Evolutionary conservation across 108 stramenopile species (phyloP).

Genomic region (Seminavis robusta): DNA sequence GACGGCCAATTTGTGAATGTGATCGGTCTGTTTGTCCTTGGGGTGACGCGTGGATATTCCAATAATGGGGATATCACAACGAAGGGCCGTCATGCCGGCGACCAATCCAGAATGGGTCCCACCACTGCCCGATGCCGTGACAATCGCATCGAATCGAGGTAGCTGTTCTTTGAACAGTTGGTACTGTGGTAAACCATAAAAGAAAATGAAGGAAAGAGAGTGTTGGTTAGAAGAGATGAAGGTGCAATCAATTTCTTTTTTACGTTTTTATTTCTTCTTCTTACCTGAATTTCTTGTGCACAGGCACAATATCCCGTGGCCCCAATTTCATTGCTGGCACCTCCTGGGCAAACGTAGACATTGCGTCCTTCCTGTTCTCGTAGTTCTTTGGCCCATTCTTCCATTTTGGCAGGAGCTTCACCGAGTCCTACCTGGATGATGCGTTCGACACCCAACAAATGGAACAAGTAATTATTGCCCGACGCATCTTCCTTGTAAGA

Average conservation of each 20-base stretch:
- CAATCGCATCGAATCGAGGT: conserved; percentile 12
- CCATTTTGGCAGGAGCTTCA: conserved; percentile 17
- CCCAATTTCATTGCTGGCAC: conserved; percentile 21
- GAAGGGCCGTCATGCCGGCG: conserved; percentile 20
- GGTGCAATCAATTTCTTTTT: background rate
- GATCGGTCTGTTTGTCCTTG: conserved; percentile 20
- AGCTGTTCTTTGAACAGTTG: conserved; percentile 6
- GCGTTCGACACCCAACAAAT: conserved; percentile 24
- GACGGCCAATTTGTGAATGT: conserved; percentile 17
- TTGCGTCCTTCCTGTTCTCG: conserved; percentile 22
- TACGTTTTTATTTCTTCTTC: background rate
- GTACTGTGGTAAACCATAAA: conserved; percentile 1
- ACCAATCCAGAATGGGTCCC: conserved; percentile 35
- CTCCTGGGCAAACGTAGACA: conserved; percentile 26
- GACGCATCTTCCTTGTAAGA: conserved; percentile 16
- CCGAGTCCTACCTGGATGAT: conserved; percentile 13
- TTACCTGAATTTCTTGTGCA: conserved; percentile 26
- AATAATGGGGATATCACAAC: too few species aligned
- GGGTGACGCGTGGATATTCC: conserved; percentile 24
- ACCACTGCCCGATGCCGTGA: conserved; percentile 15
- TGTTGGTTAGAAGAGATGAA: background rate
- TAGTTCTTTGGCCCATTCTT: conserved; percentile 19
- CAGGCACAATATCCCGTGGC: conserved; percentile 21
- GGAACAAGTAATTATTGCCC: conserved; percentile 27
- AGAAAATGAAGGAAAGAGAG: conserved; percentile 5